These are phyloP conservation scores for Globisporangium cylindrosporum DNA, from an alignment of 352 stramenopile genomes.

Conservation along the genomic window DNA sequence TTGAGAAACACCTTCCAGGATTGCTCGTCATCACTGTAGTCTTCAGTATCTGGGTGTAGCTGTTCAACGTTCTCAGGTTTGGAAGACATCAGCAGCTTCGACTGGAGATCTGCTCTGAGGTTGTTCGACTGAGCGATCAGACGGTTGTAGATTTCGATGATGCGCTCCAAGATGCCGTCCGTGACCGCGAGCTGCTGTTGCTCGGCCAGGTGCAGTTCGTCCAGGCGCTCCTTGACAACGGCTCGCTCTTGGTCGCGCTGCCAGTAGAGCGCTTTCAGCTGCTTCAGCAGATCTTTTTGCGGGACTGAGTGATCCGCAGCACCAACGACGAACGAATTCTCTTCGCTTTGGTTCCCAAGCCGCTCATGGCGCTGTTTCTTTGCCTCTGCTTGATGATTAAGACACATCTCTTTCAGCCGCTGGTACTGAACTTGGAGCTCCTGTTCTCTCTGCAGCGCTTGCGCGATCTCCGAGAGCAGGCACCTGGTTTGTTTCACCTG, in stretches of 20 bases:
- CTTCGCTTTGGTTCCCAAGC: not conserved
- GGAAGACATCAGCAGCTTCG: conserved; percentile 5
- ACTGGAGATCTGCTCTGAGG: conserved; percentile 21
- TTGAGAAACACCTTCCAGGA: conserved; percentile 11
- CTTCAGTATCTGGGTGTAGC: not conserved
- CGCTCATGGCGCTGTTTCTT: conserved; percentile 7
- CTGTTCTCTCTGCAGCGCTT: conserved; percentile 39
- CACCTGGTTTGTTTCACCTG: conserved; percentile 38
- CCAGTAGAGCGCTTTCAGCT: conserved; percentile 13
- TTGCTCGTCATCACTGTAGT: conserved; percentile 5
- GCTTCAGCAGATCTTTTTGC: not conserved
- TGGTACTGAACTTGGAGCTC: conserved; percentile 22
- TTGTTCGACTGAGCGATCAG: conserved; percentile 16
- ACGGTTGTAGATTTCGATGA: conserved; percentile 23
- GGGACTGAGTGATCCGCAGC: not conserved
- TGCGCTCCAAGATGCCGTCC: conserved; percentile 18
- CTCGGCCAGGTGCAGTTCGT: conserved; percentile 34
- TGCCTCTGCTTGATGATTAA: not conserved
- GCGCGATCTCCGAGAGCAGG: conserved; percentile 41
- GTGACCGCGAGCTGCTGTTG: conserved; percentile 30
- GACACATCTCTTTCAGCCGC: not conserved
- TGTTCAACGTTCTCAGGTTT: not conserved
- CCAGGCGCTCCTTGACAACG: conserved; percentile 32
- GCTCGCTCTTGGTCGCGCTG: conserved; percentile 24
- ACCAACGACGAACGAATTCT: not conserved